Base-by-base conservation (phyloP, 1,139 yeast species). In the Candida gigantensis region DNA sequence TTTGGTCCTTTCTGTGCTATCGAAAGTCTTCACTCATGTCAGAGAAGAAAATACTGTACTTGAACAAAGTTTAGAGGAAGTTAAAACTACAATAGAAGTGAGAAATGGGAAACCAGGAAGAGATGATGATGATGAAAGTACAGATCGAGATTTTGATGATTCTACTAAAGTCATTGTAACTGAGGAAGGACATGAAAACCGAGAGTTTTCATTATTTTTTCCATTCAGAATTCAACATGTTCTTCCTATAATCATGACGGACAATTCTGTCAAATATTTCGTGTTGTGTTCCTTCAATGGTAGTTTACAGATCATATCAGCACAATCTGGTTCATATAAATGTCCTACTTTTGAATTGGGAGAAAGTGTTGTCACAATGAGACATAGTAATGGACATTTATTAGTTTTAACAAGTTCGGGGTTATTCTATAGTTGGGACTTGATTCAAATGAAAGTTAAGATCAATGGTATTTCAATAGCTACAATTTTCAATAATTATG, bases 281-380 rank as follows among this genome's bases (percentile, higher is more conserved):
- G 75, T 69, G n/a, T 59, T 90, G 24, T 79, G 84, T 3, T 79
- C 95, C 0, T 88, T 92, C 16, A 75, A 79, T 32, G 88, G 89
- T 1, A 72, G 79, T 4, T 45, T 79, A 3, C 86, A 84, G 53
- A 75, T 95, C 65, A 74, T 94, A 0, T 74, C 81, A 9, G 77
- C 85, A 1, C 75, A 84, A 2, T 49, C 69, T 1, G 95, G 94
- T 1, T 54, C 68, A 16, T 61, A 62, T 21, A 44, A 68, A 1
- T 56, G 65, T 36, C 81, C 85, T 2, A 56, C 69, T n/a, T 55
- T 80, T 12, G 84, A 65, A 76, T 69, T 72, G 72, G 97, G 69
- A 44, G 75, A 43, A 35, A 85, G 57, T 65, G 74, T 68, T 44
- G 77, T 55, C 57, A 76, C 65, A 54, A 74, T 52, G 63, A 79